Percentiles rank a stretch among this genome's conserved stretches.
Conservation (phyloP, 1,284 basidiomycete species). For the Trichosporon faecale region DNA sequence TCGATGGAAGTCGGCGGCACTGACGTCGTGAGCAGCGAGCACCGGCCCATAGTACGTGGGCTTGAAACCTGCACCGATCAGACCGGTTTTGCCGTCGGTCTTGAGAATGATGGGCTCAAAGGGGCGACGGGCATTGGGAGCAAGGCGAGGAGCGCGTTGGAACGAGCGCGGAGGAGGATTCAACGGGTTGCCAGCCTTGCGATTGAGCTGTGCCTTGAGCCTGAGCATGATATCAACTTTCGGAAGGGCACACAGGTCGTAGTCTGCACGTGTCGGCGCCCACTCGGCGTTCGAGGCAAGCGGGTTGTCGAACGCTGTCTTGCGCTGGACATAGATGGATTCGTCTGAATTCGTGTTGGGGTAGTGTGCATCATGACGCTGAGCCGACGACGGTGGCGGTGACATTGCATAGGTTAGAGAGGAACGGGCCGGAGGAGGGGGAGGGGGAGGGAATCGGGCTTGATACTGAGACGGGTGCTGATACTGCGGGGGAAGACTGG, state of each 20-base stretch:
- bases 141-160: neutral
- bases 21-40: slow-evolving; percentile 11
- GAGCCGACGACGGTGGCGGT: too few species aligned
- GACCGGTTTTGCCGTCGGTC: neutral
- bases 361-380: too few species aligned
- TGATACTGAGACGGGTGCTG: too few species aligned
- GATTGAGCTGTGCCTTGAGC: slow-evolving; percentile 13
- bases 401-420: too few species aligned
- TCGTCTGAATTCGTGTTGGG: neutral
- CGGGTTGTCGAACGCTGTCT: slow-evolving; percentile 13
- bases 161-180: slow-evolving; percentile 10
- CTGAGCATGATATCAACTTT: slow-evolving; percentile 14
- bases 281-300: slow-evolving; percentile 13
- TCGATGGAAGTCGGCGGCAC: slow-evolving; percentile 14
- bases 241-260: neutral
- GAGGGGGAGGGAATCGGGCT: too few species aligned
- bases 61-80: slow-evolving; percentile 16
- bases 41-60: slow-evolving; percentile 6
- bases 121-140: neutral
- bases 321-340: slow-evolving; percentile 11
- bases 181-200: slow-evolving; percentile 12
- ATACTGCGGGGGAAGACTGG: too few species aligned
- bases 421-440: too few species aligned
- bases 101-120: slow-evolving; percentile 9
- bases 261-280: slow-evolving; percentile 9